phyloP scores from a whole-genome alignment of 75 land plant species.

The Pinus taeda region DNA sequence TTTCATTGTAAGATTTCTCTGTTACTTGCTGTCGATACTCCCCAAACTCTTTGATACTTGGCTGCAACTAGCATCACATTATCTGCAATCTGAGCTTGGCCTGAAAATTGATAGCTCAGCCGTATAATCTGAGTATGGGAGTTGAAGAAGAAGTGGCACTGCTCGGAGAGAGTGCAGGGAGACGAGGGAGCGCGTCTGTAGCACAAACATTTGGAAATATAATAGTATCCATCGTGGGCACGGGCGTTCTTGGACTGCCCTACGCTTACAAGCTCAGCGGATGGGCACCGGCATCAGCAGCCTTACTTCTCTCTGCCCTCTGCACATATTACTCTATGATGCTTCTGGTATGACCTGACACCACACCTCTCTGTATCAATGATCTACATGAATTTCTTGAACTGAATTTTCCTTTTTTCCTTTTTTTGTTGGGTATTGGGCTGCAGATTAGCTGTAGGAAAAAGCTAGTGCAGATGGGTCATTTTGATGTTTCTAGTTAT shows the following conservation, averaged over 20 bases:
- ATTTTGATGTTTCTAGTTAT: conserved; percentile 27
- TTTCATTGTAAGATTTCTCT: no score
- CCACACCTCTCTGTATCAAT: no score
- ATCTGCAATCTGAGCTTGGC: no score
- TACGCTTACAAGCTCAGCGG: conserved; percentile 62
- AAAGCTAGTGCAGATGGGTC: conserved; percentile 8
- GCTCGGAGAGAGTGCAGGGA: neutral
- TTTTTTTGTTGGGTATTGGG: conserved; percentile 42
- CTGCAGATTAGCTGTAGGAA: conserved; percentile 22
- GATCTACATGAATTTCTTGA: neutral
- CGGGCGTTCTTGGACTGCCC: conserved; percentile 81
- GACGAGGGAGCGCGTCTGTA: conserved; percentile 30
- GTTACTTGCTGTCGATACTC: no score
- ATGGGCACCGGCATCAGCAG: conserved; percentile 45
- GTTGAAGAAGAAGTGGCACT: no score
- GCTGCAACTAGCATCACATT: no score
- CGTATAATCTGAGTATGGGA: no score
- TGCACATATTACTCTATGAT: conserved; percentile 71
- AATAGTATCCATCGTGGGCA: conserved; percentile 71
- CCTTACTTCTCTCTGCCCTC: conserved; percentile 38
- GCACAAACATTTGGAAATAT: conserved; percentile 59
- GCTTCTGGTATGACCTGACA: conserved; percentile 34
- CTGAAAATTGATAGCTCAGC: no score
- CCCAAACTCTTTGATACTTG: no score
- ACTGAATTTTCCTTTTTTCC: neutral